These are phyloP conservation scores for Trypanosoma platydactyli DNA, from an alignment of 208 protist species.

Conservation along the genomic window DNA sequence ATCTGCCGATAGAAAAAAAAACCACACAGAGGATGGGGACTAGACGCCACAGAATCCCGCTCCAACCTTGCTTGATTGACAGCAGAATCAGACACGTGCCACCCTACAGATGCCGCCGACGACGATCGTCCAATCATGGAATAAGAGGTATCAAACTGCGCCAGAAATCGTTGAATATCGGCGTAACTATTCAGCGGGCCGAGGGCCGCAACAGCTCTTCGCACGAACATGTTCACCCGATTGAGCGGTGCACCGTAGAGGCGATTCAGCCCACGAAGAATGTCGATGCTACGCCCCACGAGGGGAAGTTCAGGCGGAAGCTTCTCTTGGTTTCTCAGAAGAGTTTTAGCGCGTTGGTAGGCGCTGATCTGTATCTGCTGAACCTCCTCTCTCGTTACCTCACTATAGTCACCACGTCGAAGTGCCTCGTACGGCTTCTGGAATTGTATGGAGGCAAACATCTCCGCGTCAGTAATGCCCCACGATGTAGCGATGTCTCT, in stretches of 20 bases:
- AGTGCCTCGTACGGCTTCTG: slow-evolving; percentile 71
- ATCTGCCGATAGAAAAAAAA: slow-evolving; percentile 9
- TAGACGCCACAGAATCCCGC: slow-evolving; percentile 34
- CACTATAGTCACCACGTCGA: slow-evolving; percentile 47
- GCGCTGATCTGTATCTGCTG: slow-evolving; percentile 46
- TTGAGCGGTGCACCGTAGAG: slow-evolving; percentile 81
- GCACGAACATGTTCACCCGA: slow-evolving; percentile 77
- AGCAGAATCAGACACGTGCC: slow-evolving; percentile 52
- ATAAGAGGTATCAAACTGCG: slow-evolving; percentile 23
- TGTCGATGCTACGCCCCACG: slow-evolving; percentile 74
- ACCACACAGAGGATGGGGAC: slow-evolving; percentile 1
- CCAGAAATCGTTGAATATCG: slow-evolving; percentile 49
- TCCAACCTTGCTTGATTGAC: slow-evolving; percentile 31
- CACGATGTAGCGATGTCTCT: slow-evolving; percentile 52
- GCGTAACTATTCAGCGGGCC: slow-evolving; percentile 63
- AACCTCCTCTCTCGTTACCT: slow-evolving; percentile 74
- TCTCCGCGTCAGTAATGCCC: slow-evolving; percentile 68
- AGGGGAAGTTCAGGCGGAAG: slow-evolving; percentile 76
- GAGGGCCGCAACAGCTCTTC: slow-evolving; percentile 51
- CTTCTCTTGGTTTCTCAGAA: slow-evolving; percentile 52
- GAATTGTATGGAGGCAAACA: slow-evolving; percentile 78
- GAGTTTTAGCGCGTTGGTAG: slow-evolving; percentile 38
- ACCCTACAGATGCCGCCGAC: not conserved
- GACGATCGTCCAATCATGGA: not conserved
- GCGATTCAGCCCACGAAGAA: slow-evolving; percentile 79